Base-by-base conservation (phyloP, 805 yeast species). In the Metschnikowia dekortorum region DNA sequence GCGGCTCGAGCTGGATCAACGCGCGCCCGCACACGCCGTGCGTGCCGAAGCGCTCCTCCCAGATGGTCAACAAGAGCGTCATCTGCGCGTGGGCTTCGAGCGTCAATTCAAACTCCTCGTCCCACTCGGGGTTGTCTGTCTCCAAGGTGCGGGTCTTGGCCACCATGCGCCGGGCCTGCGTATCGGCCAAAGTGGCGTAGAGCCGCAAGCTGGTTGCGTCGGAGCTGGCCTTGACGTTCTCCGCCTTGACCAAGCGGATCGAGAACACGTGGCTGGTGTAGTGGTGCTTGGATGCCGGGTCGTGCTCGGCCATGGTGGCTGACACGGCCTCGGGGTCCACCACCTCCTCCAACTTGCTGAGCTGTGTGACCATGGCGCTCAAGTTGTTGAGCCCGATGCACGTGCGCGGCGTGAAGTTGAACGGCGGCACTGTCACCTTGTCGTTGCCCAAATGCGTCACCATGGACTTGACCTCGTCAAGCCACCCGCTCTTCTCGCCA, bases 361-460 rank as follows among this genome's bases (percentile, higher is more conserved):
- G 56, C 49, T 79, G 79, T 1, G 67, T 59, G 58, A 75, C 62
- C 73, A 81, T 73, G 9, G 79, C 76, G 1, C 80, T 73, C 8
- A 89, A 61, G 59, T 89, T 82, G 64, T 87, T 87, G 53, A 89
- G 69, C n/a, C 85, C 82, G n/a, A 86, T 80, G 66, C 95, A 88
- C 0, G 90, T 83, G 47, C 77, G 74, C 6, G 75, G 69, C 51
- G 75, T 72, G 68, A 85, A 85, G 40, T 79, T 76, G 60, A 75
- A 83, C 0, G 90, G 84, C 13, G 74, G 76, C 2, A 80, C 44
- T 6, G 66, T 69, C 5, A 70, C 49, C 40, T 71, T 72, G 0
- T 63, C 65, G 10, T 56, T 52, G 22, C 73, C 66, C 29, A 67
- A 65, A 37, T 71, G 74, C 44, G 65, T 63, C 0, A 83, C 75